Conservation (phyloP, 148 eudicot species). For the Chenopodium formosanum region DNA sequence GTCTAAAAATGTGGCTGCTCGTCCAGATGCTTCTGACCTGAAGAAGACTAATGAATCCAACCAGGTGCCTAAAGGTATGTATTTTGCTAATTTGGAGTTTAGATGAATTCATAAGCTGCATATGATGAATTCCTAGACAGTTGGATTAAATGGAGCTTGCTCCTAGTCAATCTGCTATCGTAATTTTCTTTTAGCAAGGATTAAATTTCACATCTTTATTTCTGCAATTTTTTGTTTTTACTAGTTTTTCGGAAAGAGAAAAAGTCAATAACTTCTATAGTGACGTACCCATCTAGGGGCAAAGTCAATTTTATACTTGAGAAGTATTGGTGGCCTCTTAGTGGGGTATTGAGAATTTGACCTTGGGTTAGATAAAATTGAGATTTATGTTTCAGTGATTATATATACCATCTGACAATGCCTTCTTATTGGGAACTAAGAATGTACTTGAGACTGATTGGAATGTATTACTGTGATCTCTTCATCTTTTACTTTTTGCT, state of each 20-base stretch:
- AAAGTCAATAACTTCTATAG: no score
- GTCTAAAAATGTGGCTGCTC: constrained; percentile 26
- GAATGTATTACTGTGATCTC: background rate
- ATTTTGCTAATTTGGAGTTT: background rate
- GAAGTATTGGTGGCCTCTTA: background rate
- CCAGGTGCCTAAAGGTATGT: constrained; percentile 32
- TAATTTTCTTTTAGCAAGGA: background rate
- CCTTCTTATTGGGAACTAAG: background rate
- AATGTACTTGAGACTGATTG: background rate
- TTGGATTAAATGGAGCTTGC: background rate
- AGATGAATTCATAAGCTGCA: background rate
- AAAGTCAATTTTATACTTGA: no score
- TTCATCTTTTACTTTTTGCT: background rate
- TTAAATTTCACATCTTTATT: background rate
- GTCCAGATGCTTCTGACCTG: constrained; percentile 28
- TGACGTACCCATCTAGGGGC: no score
- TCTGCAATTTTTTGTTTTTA: no score
- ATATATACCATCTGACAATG: background rate
- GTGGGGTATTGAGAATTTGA: background rate
- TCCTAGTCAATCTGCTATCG: background rate
- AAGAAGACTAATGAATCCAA: constrained; percentile 33
- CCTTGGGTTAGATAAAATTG: background rate
- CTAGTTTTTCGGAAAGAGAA: no score
- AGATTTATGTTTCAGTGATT: background rate
- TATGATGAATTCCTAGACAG: background rate